These are phyloP conservation scores for Hypoxylon sp. DNA, from an alignment of 2,329 filamentous ascomycete species.

Conservation along the genomic window DNA sequence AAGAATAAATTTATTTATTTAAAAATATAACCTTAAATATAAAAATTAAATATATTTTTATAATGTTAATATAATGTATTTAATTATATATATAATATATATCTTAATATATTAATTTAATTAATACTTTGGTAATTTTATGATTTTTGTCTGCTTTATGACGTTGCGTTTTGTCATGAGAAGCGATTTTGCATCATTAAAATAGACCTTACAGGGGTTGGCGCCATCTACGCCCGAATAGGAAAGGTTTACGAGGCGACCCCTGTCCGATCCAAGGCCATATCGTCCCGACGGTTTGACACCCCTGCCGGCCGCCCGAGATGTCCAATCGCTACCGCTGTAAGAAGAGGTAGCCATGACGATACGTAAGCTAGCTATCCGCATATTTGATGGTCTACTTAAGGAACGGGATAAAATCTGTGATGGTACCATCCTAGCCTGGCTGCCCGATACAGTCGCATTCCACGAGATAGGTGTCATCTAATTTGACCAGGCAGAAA, in stretches of 20 bases:
- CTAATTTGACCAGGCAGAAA: neutral
- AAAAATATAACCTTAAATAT: too few species aligned
- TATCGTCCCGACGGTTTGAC: constrained; percentile 17
- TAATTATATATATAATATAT: too few species aligned
- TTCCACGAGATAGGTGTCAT: constrained; percentile 14
- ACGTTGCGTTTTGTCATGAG: neutral
- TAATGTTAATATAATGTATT: too few species aligned
- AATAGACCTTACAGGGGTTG: constrained; percentile 15
- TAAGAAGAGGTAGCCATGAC: constrained; percentile 10
- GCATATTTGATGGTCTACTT: neutral
- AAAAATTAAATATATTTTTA: too few species aligned
- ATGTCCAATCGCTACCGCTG: constrained; percentile 15
- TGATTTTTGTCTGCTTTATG: too few species aligned
- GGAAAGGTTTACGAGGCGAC: constrained; percentile 25
- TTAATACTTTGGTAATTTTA: too few species aligned
- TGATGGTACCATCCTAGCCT: constrained; percentile 9
- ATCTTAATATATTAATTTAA: too few species aligned
- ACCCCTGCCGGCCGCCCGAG: constrained; percentile 10
- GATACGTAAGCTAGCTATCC: constrained; percentile 25
- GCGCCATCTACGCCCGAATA: constrained; percentile 8
- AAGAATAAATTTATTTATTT: too few species aligned
- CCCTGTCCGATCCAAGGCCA: neutral
- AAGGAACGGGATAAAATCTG: constrained; percentile 6
- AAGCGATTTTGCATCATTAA: constrained; percentile 10
- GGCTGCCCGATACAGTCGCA: neutral